A percentile compares a stretch with the other conserved stretches of the same genome.
Conservation (phyloP, 148 eudicot genomes). For the Rhododendron molle region DNA sequence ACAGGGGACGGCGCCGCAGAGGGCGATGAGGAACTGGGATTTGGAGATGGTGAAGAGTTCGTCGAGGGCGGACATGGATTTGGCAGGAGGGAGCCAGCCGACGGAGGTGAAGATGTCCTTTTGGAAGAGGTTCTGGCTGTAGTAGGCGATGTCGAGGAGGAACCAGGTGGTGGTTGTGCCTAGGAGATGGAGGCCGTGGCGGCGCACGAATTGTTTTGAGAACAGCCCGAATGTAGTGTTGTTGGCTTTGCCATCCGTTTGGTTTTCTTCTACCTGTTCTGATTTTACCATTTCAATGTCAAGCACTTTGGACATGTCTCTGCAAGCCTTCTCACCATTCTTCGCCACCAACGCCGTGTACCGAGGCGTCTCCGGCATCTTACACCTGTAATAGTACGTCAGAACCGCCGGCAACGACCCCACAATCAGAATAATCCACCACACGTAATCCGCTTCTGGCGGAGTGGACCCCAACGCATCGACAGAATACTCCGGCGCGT, state of each 20-base stretch:
- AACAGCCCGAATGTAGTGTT: not conserved
- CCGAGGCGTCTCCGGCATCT: too few species aligned
- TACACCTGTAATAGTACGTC: too few species aligned
- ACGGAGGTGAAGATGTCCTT: not conserved
- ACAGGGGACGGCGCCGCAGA: conserved; percentile 4
- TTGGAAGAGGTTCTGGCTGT: conserved; percentile 6
- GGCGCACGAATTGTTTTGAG: not conserved
- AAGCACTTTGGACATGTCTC: too few species aligned
- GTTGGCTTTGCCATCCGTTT: not conserved
- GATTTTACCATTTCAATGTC: too few species aligned
- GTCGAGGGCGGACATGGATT: not conserved
- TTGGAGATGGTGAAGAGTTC: conserved; percentile 4
- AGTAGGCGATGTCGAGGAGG: conserved; percentile 9
- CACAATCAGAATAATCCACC: too few species aligned
- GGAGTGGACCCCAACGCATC: too few species aligned
- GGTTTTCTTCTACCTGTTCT: not conserved
- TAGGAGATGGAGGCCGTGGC: conserved; percentile 8
- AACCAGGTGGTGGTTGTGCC: conserved; percentile 9
- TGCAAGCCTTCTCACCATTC: too few species aligned
- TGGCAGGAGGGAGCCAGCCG: not conserved
- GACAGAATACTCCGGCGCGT: too few species aligned
- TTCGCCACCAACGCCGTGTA: too few species aligned
- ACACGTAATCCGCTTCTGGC: too few species aligned
- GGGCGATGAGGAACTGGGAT: not conserved
- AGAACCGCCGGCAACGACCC: too few species aligned